phyloP scores from a whole-genome alignment of 2,329 filamentous ascomycete species.

The Pseudopithomyces chartarum region DNA sequence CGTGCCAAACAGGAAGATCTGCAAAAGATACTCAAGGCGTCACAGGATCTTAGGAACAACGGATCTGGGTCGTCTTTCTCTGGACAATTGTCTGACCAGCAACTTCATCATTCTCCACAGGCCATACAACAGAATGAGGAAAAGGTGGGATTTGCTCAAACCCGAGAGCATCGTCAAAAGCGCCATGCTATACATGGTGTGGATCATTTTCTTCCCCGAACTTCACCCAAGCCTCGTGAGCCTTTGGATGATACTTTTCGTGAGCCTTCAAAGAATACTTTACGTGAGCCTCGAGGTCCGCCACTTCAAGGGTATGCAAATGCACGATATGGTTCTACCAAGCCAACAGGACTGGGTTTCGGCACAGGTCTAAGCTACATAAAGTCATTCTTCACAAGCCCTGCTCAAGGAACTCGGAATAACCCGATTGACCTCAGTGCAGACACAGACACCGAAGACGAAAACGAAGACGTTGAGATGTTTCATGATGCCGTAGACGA shows the following conservation, averaged over 20 bases:
- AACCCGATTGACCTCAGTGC: slow-evolving; percentile 12
- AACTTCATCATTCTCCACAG: too few species aligned
- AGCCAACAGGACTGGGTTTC: neutral
- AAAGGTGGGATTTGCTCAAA: too few species aligned
- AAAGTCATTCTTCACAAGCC: neutral
- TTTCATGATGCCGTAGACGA: neutral
- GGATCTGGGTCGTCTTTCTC: neutral
- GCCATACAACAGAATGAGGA: too few species aligned
- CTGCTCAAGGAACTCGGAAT: slow-evolving; percentile 9
- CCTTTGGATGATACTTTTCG: neutral
- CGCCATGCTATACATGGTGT: neutral
- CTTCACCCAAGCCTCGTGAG: neutral
- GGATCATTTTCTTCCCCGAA: neutral
- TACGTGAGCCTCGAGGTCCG: neutral
- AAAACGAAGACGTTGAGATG: neutral
- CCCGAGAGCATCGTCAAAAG: too few species aligned
- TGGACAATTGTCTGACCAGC: too few species aligned
- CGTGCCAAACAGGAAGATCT: neutral
- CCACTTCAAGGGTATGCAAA: neutral
- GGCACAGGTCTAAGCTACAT: too few species aligned
- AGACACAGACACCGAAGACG: slow-evolving; percentile 8
- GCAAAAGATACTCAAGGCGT: neutral
- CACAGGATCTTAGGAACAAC: neutral
- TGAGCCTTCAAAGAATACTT: neutral
- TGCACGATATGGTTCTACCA: neutral